Evolutionary conservation across 441 rosid species (phyloP), one percentile per base, ranked within the genome.

Genomic region (Biscutella laevigata): DNA sequence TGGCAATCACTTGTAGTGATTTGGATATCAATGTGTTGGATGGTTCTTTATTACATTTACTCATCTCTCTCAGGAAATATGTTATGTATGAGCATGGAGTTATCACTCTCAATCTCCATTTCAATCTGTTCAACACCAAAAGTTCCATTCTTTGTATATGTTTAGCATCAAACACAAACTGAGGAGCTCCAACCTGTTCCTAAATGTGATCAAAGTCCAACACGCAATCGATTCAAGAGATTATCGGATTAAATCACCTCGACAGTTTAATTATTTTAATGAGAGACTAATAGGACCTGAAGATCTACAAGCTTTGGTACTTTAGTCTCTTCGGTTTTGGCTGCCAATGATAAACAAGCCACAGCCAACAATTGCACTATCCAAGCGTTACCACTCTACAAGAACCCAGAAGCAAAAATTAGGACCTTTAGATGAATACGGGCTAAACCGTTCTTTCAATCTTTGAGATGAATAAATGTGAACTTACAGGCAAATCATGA

Each of bases 271-370:
- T 3, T 12, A 34, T 0, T 10, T 30, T 14, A 0, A 10, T 16
- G 29, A 17, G 26, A 44, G 25, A 42, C 20, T 6, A 26, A 67
- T 30, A 70, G 61, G 6, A 77, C 53, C 65, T 87, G 90, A 44
- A 87, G 79, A 75, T 82, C 84, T 53, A 76, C 13, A 17, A 82
- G 42, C 46, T 62, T 15, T 38, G 94, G 96, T 36, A 78, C 85
- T 26, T 67, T 47, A n/a, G 69, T 55, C 59, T 87, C 96, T 72
- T 80, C 94, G 71, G 82, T 73, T 70, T 87, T 87, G 35, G 88
- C 96, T 14, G 96, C 90, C 51, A 87, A 61, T 25, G 90, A 84
- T 59, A 84, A 70, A 67, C 96, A 87, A 29, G 90, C 88, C 63
- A 87, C 88, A 32, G 90, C 79, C 25, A 87, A 72, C 27, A 84